These are phyloP conservation scores for Clavaria fumosa DNA, from an alignment of 768 basidiomycete species.

Conservation along the genomic window DNA sequence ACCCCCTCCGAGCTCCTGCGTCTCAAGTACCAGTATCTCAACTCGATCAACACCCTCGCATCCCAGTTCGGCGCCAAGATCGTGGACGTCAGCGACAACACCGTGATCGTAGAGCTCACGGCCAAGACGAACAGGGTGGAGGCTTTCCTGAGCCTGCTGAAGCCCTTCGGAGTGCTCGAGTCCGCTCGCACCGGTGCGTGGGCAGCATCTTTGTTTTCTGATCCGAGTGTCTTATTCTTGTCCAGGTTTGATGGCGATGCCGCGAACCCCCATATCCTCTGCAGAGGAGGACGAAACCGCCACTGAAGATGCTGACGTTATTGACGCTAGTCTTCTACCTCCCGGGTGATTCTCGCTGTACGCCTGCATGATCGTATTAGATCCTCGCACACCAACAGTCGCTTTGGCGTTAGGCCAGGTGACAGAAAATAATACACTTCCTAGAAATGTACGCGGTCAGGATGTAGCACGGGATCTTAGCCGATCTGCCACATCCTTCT, in stretches of 20 bases:
- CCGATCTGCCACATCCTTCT: too few species aligned
- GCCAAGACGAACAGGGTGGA: constrained; percentile 87
- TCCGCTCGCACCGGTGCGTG: constrained; percentile 79
- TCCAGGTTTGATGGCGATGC: constrained; percentile 94
- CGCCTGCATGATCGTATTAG: too few species aligned
- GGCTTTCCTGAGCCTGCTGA: constrained; percentile 79
- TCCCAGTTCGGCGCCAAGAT: constrained; percentile 84
- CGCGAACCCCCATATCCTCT: constrained; percentile 72
- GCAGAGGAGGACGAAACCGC: constrained; percentile 41
- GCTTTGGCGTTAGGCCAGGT: too few species aligned
- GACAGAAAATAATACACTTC: too few species aligned
- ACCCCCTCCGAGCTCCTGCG: constrained; percentile 80
- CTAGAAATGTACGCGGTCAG: too few species aligned
- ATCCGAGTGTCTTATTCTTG: constrained; percentile 1
- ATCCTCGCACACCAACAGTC: too few species aligned
- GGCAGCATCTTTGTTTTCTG: constrained; percentile 4
- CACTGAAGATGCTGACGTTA: constrained; percentile 34
- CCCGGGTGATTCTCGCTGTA: too few species aligned
- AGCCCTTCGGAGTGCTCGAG: constrained; percentile 93
- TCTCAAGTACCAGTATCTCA: constrained; percentile 76
- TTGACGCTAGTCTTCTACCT: constrained; percentile 87
- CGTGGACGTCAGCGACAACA: constrained; percentile 90
- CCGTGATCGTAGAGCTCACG: constrained; percentile 87
- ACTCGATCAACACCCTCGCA: constrained; percentile 73
- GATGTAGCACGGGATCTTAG: too few species aligned